Conservation (phyloP, 148 eudicot genomes). For the Dysphania ambrosioides region DNA sequence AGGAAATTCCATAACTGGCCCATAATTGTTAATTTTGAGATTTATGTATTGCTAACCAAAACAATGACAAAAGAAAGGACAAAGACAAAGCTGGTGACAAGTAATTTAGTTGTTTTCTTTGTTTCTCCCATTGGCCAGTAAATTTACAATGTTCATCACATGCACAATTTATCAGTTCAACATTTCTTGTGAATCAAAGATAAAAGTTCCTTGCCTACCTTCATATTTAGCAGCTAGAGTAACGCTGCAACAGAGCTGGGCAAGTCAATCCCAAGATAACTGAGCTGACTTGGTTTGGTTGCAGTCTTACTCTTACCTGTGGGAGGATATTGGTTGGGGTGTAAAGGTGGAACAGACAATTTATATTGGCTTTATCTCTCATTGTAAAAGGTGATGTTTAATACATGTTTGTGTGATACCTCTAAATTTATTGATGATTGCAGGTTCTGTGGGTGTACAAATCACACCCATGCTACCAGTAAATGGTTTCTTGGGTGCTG, state of each 20-base stretch:
- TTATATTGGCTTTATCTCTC: background rate
- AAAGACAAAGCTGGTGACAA: background rate
- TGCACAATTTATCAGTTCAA: background rate
- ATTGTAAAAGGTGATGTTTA: background rate
- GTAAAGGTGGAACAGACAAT: background rate
- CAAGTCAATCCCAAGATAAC: background rate
- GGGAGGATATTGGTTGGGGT: background rate
- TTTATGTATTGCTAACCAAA: too few species aligned
- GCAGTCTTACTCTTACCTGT: background rate
- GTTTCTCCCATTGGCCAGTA: background rate
- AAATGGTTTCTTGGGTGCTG: slow-evolving; percentile 48
- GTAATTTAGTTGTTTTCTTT: background rate
- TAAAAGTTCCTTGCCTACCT: background rate
- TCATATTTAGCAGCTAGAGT: background rate
- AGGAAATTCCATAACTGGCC: background rate
- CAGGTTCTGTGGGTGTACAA: slow-evolving; percentile 55
- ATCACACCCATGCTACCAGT: slow-evolving; percentile 51
- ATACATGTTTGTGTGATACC: background rate
- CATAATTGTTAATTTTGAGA: background rate
- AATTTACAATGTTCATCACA: background rate
- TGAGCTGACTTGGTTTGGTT: background rate
- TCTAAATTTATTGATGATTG: slow-evolving; percentile 17
- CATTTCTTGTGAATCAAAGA: background rate
- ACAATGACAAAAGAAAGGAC: background rate
- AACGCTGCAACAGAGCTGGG: background rate